A percentile compares a stretch with the other conserved stretches of the same genome.
Evolutionary conservation across 2,329 filamentous ascomycete species (phyloP).

Genomic region (Onygenales sp.): DNA sequence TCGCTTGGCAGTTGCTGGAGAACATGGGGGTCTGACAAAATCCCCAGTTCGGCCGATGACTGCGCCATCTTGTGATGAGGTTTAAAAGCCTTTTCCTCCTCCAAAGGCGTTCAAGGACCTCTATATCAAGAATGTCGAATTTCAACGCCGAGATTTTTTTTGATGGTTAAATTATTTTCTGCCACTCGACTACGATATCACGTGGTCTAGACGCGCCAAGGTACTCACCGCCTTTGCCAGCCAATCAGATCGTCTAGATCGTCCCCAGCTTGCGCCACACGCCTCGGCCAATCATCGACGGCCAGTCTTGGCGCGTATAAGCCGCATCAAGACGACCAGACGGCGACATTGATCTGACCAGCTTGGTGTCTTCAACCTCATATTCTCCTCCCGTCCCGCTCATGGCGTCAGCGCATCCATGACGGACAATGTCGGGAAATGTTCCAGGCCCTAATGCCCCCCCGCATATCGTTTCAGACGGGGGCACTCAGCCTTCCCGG

Average conservation of each 20-base stretch:
- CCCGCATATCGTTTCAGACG: background rate
- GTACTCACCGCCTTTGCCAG: slow-evolving; percentile 3
- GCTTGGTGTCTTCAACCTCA: no score
- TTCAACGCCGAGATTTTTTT: slow-evolving; percentile 5
- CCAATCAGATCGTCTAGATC: background rate
- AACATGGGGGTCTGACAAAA: slow-evolving; percentile 42
- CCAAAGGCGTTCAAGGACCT: slow-evolving; percentile 14
- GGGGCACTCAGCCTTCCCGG: background rate
- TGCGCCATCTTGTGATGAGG: slow-evolving; percentile 26
- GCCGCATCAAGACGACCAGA: background rate
- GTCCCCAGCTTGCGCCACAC: slow-evolving; percentile 18
- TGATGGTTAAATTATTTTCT: slow-evolving; percentile 17
- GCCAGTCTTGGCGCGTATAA: background rate
- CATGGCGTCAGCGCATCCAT: slow-evolving; percentile 5
- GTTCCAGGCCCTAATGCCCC: slow-evolving; percentile 2
- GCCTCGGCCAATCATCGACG: slow-evolving; percentile 9
- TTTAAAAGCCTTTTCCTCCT: slow-evolving; percentile 5
- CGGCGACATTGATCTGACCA: background rate
- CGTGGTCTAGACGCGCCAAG: slow-evolving; percentile 7
- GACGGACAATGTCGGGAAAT: slow-evolving; percentile 12
- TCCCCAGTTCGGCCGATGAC: slow-evolving; percentile 36
- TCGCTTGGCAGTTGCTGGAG: slow-evolving; percentile 58
- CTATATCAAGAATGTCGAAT: slow-evolving; percentile 8
- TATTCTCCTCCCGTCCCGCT: slow-evolving; percentile 2
- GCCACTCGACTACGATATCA: slow-evolving; percentile 14